phyloP scores from a whole-genome alignment of 2,329 filamentous ascomycete species.

The Xylaria sp. region DNA sequence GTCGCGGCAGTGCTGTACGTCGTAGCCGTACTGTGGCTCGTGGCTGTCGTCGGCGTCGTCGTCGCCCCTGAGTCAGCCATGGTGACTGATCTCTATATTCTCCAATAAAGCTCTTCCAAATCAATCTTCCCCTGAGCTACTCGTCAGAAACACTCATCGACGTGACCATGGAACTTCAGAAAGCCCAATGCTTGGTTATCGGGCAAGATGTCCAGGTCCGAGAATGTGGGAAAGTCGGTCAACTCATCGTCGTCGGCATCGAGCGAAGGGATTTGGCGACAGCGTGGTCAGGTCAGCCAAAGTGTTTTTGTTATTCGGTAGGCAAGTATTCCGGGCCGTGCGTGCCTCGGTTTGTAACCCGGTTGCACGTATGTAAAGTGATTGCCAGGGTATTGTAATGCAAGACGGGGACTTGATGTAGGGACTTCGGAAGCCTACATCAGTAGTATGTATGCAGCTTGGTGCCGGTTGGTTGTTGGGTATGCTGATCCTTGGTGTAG shows the following conservation, averaged over 20 bases:
- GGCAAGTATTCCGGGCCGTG: not conserved
- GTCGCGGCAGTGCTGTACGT: slow-evolving; percentile 33
- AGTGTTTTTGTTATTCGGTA: not conserved
- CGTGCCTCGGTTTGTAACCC: not conserved
- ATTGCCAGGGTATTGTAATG: not conserved
- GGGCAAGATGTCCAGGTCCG: not conserved
- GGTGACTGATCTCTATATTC: not conserved
- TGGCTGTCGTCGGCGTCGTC: slow-evolving; percentile 31
- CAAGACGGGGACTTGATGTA: not conserved
- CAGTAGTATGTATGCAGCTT: not conserved
- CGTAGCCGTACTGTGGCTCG: slow-evolving; percentile 35
- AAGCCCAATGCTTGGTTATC: not conserved
- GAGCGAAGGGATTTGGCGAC: not conserved
- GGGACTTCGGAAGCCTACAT: not conserved
- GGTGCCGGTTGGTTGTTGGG: not conserved
- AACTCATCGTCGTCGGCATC: slow-evolving; percentile 24
- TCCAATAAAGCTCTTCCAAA: not conserved
- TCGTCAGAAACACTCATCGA: not conserved
- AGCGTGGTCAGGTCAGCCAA: not conserved
- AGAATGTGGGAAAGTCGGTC: slow-evolving; percentile 15
- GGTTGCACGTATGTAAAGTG: not conserved
- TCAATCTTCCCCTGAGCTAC: slow-evolving; percentile 41
- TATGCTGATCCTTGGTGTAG: not conserved
- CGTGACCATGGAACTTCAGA: not conserved
- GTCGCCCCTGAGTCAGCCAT: slow-evolving; percentile 47